These are phyloP conservation scores for Scutellaria minor DNA, from an alignment of 257 asterid genomes.

Conservation along the genomic window DNA sequence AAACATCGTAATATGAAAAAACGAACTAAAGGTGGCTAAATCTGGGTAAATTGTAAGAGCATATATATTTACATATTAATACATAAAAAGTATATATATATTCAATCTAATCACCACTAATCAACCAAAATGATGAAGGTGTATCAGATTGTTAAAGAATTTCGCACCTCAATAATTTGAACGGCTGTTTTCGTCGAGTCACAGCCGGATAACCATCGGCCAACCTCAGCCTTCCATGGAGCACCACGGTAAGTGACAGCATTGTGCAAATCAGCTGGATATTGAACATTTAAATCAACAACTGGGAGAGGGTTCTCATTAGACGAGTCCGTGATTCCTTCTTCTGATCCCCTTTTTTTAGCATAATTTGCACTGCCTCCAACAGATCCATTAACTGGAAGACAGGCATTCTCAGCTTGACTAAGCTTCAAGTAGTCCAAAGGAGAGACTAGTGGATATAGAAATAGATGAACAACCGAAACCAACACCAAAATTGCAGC, in stretches of 20 bases:
- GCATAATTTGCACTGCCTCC: slow-evolving; percentile 31
- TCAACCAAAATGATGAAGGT: slow-evolving; percentile 8
- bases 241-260: slow-evolving; percentile 80
- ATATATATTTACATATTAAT: background rate
- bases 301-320: slow-evolving; percentile 35
- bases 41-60: background rate
- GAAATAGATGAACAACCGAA: slow-evolving; percentile 73
- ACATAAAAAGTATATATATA: background rate
- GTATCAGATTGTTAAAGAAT: slow-evolving; percentile 2
- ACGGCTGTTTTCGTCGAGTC: slow-evolving; percentile 49
- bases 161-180: slow-evolving; percentile 70
- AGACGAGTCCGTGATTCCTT: slow-evolving; percentile 35
- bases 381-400: slow-evolving; percentile 50
- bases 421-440: slow-evolving; percentile 57
- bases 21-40: slow-evolving; percentile 9
- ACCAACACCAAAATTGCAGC: slow-evolving; percentile 72
- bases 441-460: slow-evolving; percentile 65
- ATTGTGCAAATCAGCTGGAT: slow-evolving; percentile 67
- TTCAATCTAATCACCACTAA: slow-evolving; percentile 5
- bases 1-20: slow-evolving; percentile 10
- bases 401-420: slow-evolving; percentile 53
- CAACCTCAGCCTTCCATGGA: slow-evolving; percentile 92
- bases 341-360: slow-evolving; percentile 36
- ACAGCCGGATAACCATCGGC: slow-evolving; percentile 91
- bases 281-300: slow-evolving; percentile 57